Base-by-base conservation (phyloP, 2,329 filamentous ascomycete species). In the Daldinia sp. region DNA sequence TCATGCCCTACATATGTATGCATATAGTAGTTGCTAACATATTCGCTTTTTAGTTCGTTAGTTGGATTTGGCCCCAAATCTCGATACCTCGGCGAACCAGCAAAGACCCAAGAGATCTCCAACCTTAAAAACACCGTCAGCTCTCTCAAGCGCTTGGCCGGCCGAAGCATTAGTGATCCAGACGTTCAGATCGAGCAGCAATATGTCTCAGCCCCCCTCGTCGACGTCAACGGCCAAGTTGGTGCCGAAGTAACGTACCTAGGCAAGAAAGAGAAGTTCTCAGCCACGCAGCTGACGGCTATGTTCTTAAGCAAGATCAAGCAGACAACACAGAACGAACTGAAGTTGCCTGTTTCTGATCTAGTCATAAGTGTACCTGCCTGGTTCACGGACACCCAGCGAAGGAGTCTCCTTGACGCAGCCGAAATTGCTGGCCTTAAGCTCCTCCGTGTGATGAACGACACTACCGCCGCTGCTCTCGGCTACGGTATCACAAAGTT, bases 61-160 rank as follows among this genome's bases (percentile, higher is more conserved):
- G 96, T 99, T 77, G 94, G 93, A 78, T 99, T 99, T 82, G 93
- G 94, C 68, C 92, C 93, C 80, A 97, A 97, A 85, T 90, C 89
- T 82, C 92, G 96, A 85, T 97, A 97, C 81, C 88, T 99, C 73
- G 96, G 96, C 74, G 96, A 99, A 86, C 83, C 93, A 65, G 96
- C 96, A 75, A 98, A 98, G 89, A 98, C 95, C 74, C 95, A 98
- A 85, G 96, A 99, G 85, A 97, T 97, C 80, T 97, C 95, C 79
- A 99, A 99, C 87, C 90, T 98, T 79, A 99, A 98, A 87, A 99
- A 99, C 88, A 99, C 96, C 75, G 93, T 99, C 84, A 87, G 89
- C 81, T 94, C 90, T 74, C 88, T 99, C 78, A 97, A 97, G 86
- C 93, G 96, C 78, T 90, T 99, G 76, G 92, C 92, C 78, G 96